Evolutionary conservation across 108 stramenopile species (phyloP).

Genomic region (Nannochloropsis salina): DNA sequence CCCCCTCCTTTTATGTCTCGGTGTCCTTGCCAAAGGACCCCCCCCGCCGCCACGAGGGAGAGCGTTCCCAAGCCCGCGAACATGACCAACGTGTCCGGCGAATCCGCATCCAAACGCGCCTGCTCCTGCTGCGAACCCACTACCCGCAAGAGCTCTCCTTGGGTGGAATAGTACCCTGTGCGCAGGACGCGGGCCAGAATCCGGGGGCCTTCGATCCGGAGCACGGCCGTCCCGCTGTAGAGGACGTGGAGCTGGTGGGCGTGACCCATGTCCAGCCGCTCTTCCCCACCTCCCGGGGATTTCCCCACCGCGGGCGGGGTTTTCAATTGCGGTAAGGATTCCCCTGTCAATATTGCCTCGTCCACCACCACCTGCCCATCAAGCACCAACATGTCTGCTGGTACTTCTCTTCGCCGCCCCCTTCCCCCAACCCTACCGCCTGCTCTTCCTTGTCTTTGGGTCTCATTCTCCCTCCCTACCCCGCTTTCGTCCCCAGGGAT

Average conservation of each 20-base stretch:
- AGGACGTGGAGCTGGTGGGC: slow-evolving; percentile 63
- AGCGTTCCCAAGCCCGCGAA: background rate
- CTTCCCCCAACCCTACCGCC: background rate
- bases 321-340: slow-evolving; percentile 81
- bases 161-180: slow-evolving; percentile 87
- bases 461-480: background rate
- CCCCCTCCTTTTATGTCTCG: background rate
- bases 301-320: slow-evolving; percentile 33
- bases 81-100: background rate
- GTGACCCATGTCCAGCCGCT: slow-evolving; percentile 30
- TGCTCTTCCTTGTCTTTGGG: background rate
- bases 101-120: background rate
- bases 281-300: background rate
- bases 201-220: slow-evolving; percentile 38
- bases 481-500: background rate
- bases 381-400: slow-evolving; percentile 84
- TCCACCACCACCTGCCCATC: slow-evolving; percentile 78
- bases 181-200: slow-evolving; percentile 72
- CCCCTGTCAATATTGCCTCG: slow-evolving; percentile 93
- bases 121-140: slow-evolving; percentile 65
- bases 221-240: slow-evolving; percentile 74
- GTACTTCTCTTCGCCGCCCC: slow-evolving; percentile 49
- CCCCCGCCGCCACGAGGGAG: background rate
- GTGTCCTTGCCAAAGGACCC: background rate
- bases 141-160: slow-evolving; percentile 80